Base-by-base conservation (phyloP, 1,139 yeast species). In the Protomyces inundatus region DNA sequence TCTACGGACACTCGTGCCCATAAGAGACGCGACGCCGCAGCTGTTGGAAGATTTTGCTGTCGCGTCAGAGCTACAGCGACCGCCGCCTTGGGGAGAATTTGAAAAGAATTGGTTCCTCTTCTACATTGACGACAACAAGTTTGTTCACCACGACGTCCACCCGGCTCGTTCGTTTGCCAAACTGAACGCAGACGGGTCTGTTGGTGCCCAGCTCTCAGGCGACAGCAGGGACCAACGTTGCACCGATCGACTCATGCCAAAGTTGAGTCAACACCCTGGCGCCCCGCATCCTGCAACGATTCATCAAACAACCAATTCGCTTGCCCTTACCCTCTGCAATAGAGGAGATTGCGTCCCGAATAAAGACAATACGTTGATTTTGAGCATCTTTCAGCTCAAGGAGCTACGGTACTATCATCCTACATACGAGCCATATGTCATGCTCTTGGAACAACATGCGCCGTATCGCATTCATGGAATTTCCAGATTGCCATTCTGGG, bases 81-180 rank as follows among this genome's bases (percentile, higher is more conserved):
- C 62, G 7, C 52, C 35, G 16, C 33, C 42, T 10, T 58, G 54
- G 30, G 62, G 56, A 33, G 46, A 9, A 4, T 51, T 58, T 6
- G 62, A 58, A 23, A 58, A 58, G 62, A 58, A 58, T 30, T 58
- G 35, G 39, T 58, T 58, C 45, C 10, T 58, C 33, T 58, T 58
- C 45, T 58, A 58, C 42, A n/a, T 12, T 7, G 53, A 58, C 16
- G 53, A 39, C 45, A 33, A 58, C 12, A 33, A 51, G 6, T 58
- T 51, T 32, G 56, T 55, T 32, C 62, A 58, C 33, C 46, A 52
- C 42, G 62, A 58, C 36, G 23, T 58, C 7, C 6, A 33, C n/a
- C 62, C 62, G 14, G 32, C 16, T 12, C 51, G 62, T 34, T 37
- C 48, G 10, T 58, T 58, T 23, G 62, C 62, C 42, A 52, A 51